Evolutionary conservation across 2,329 filamentous ascomycete species (phyloP).

Genomic region (Zymoseptoria tritici): DNA sequence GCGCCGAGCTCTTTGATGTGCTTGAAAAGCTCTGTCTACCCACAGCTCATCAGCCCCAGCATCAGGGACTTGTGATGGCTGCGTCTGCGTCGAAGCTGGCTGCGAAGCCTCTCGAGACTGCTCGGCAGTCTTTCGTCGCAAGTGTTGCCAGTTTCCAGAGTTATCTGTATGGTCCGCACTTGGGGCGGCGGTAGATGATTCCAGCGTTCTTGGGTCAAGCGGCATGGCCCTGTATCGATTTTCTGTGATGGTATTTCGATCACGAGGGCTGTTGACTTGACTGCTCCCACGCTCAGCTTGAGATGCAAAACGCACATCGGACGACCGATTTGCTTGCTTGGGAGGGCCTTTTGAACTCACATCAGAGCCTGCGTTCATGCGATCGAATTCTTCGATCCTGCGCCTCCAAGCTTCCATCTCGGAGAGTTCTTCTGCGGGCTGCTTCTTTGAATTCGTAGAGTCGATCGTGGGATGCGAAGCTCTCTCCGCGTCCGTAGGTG

Average conservation of each 20-base stretch:
- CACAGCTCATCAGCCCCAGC: neutral
- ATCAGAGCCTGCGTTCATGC: neutral
- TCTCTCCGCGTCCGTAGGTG: neutral
- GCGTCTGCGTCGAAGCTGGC: neutral
- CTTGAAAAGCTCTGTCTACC: neutral
- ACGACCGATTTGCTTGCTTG: neutral
- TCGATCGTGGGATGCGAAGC: neutral
- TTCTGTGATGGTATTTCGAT: slow-evolving; percentile 1
- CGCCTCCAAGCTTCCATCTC: neutral
- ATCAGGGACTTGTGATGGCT: neutral
- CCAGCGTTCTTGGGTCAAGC: slow-evolving; percentile 13
- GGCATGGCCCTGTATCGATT: slow-evolving; percentile 17
- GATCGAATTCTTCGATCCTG: neutral
- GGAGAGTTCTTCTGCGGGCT: neutral
- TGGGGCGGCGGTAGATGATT: neutral
- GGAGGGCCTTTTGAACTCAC: neutral
- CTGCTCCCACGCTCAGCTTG: neutral
- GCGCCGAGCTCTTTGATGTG: slow-evolving; percentile 1
- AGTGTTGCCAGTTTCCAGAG: slow-evolving; percentile 21
- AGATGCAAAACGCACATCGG: neutral
- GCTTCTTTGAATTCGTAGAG: neutral
- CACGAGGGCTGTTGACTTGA: neutral
- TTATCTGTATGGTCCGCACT: slow-evolving; percentile 9
- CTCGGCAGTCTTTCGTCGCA: slow-evolving; percentile 12
- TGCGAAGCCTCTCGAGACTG: slow-evolving; percentile 2